Conservation (phyloP, 192 early-diverging fungal species). For the Coemansia sp. region DNA sequence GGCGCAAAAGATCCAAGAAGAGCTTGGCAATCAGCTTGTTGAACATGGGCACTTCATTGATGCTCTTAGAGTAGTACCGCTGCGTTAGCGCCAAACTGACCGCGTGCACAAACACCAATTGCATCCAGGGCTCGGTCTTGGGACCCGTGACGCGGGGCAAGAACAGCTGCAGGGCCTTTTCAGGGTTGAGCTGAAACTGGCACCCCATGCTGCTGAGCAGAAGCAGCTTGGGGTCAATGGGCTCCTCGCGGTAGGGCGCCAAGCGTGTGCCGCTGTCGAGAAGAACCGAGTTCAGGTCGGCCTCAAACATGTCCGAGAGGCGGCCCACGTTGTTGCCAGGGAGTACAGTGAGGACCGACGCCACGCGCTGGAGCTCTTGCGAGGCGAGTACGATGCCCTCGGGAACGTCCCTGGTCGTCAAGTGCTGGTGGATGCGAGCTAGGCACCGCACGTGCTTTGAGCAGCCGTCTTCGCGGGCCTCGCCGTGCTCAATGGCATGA, state of each 20-base stretch:
- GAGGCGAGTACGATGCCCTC: conserved; percentile 39
- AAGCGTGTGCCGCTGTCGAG: conserved; percentile 48
- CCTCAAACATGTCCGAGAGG: conserved; percentile 38
- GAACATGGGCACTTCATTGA: conserved; percentile 16
- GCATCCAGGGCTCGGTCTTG: conserved; percentile 69
- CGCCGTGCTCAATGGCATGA: conserved; percentile 56
- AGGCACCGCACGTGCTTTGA: conserved; percentile 41
- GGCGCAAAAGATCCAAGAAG: conserved; percentile 41
- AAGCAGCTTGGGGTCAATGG: conserved; percentile 73
- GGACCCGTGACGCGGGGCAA: conserved; percentile 69
- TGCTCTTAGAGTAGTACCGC: conserved; percentile 22
- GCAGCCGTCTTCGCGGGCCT: conserved; percentile 48
- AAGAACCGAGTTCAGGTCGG: conserved; percentile 39
- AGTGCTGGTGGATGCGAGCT: conserved; percentile 39
- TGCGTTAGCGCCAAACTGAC: conserved; percentile 49
- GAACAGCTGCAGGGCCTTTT: conserved; percentile 66
- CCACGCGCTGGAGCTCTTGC: conserved; percentile 40
- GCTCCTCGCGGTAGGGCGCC: conserved; percentile 52
- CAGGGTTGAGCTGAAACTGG: conserved; percentile 76
- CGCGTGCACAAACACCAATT: conserved; percentile 75
- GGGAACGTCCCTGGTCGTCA: conserved; percentile 35
- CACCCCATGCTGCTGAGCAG: conserved; percentile 71
- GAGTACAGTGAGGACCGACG: conserved; percentile 31
- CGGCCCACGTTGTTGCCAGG: conserved; percentile 42
- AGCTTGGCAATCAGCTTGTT: conserved; percentile 46